These are phyloP conservation scores for Candida pseudoviswanathii DNA, from an alignment of 1,139 yeast species.

Conservation along the genomic window DNA sequence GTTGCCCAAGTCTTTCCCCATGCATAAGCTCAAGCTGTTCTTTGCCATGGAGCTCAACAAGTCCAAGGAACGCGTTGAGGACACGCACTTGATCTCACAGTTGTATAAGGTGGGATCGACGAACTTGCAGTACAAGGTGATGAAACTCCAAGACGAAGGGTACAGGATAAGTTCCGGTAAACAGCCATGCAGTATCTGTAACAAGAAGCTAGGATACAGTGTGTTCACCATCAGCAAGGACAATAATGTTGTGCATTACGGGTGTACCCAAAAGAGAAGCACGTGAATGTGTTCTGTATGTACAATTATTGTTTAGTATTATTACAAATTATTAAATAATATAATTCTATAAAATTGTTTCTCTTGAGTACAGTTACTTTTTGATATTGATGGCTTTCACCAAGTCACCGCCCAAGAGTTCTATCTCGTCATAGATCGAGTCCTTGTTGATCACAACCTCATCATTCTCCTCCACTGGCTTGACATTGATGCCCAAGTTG, in stretches of 20 bases:
- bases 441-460: constrained; percentile 71
- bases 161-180: constrained; percentile 38
- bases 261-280: constrained; percentile 40
- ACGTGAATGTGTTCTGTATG: not conserved
- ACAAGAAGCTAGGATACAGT: constrained; percentile 61
- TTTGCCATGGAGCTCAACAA: constrained; percentile 50
- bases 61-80: constrained; percentile 26
- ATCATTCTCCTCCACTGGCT: constrained; percentile 55
- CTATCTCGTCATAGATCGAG: constrained; percentile 74
- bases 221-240: constrained; percentile 57
- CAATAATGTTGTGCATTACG: constrained; percentile 68
- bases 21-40: constrained; percentile 46
- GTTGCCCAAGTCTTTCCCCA: constrained; percentile 53
- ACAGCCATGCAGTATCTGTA: constrained; percentile 60
- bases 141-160: constrained; percentile 39
- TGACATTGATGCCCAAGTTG: constrained; percentile 72
- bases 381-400: constrained; percentile 32
- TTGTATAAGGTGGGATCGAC: constrained; percentile 40
- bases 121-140: constrained; percentile 37
- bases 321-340: constrained; percentile 6
- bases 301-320: constrained; percentile 3
- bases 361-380: not conserved
- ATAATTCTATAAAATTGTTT: constrained; percentile 4
- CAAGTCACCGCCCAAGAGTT: constrained; percentile 74
- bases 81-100: constrained; percentile 32